Percentiles rank a stretch among this genome's conserved stretches.
These are phyloP conservation scores for Phytopythium cucurbitacearum DNA, from an alignment of 352 stramenopile genomes.

Conservation along the genomic window DNA sequence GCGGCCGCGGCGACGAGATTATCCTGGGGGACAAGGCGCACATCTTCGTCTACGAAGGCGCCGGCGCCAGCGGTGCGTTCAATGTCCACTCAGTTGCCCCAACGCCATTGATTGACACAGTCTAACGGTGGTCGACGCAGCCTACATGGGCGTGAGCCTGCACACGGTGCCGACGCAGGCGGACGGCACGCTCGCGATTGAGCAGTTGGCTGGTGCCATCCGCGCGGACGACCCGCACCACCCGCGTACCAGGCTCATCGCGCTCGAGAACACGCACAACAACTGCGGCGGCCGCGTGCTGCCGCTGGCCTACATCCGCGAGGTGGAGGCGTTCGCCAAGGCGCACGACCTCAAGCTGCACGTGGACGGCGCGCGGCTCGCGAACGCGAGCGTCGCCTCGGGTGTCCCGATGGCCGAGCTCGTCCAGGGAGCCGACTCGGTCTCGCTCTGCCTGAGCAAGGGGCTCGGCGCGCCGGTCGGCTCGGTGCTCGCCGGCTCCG, in stretches of 20 bases:
- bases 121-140: conserved; percentile 16
- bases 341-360: conserved; percentile 89
- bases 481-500: conserved; percentile 90
- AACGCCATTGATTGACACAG: not conserved
- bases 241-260: conserved; percentile 86
- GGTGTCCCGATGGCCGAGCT: conserved; percentile 67
- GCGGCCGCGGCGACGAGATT: conserved; percentile 90
- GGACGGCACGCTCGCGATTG: conserved; percentile 85
- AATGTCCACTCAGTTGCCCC: too few species aligned
- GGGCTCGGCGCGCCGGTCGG: conserved; percentile 93
- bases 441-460: conserved; percentile 96
- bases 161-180: conserved; percentile 77
- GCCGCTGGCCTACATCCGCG: conserved; percentile 74
- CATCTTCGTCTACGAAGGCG: conserved; percentile 97
- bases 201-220: conserved; percentile 77
- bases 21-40: conserved; percentile 94
- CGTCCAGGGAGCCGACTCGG: conserved; percentile 83
- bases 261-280: conserved; percentile 99
- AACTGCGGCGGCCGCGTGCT: conserved; percentile 92
- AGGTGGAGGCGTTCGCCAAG: conserved; percentile 66
- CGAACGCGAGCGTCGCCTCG: conserved; percentile 91
- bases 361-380: conserved; percentile 94
- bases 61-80: conserved; percentile 70
- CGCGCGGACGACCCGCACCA: conserved; percentile 77
- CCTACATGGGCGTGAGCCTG: conserved; percentile 89